A percentile compares a stretch with the other conserved stretches of the same genome.
Evolutionary conservation across 441 rosid species (phyloP).

Genomic region (Mallotus japonicus): DNA sequence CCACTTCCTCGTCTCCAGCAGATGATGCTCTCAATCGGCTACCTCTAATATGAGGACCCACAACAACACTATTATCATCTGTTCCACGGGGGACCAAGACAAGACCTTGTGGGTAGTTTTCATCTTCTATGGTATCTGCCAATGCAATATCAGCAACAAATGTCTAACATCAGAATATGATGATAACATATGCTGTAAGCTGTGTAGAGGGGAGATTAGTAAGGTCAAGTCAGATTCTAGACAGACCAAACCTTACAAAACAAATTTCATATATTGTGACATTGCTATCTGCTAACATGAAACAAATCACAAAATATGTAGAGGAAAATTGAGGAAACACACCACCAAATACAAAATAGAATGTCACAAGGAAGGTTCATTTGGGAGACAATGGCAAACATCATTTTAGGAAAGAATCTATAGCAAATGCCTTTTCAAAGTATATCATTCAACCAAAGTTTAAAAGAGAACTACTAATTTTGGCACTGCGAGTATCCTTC

Average conservation of each 20-base stretch:
- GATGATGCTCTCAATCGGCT: constrained; percentile 81
- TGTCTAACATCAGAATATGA: constrained; percentile 1
- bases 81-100: constrained; percentile 88
- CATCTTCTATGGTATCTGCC: constrained; percentile 73
- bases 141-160: constrained; percentile 29
- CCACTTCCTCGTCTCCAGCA: constrained; percentile 94
- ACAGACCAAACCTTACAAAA: constrained; percentile 11
- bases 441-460: not conserved
- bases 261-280: not conserved
- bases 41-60: constrained; percentile 93
- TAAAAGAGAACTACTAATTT: not conserved
- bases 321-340: not conserved
- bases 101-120: constrained; percentile 85
- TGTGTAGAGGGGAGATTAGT: constrained; percentile 4
- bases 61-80: constrained; percentile 58
- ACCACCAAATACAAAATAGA: not conserved
- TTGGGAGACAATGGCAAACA: not conserved
- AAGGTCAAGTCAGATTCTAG: constrained; percentile 1
- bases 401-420: not conserved
- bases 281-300: not conserved
- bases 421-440: not conserved
- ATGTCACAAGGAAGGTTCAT: not conserved
- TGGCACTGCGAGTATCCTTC: not conserved
- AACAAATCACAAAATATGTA: not conserved
- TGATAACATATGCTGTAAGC: constrained; percentile 1